Base-by-base conservation (phyloP, 768 basidiomycete genomes). In the Mycena vulgaris region DNA sequence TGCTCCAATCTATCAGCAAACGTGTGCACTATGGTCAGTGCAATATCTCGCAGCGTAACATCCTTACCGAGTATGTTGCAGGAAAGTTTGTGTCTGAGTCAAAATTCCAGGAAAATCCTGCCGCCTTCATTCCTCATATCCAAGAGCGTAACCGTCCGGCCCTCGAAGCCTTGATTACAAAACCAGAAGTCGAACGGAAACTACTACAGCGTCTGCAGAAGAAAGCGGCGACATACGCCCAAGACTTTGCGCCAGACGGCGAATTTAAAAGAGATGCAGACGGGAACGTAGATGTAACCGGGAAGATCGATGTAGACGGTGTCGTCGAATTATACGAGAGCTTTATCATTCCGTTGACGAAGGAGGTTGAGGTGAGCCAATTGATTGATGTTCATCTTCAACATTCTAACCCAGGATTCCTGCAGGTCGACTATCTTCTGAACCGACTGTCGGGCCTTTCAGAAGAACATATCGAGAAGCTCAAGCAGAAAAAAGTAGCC, bases 61-160 rank as follows among this genome's bases (percentile, higher is more conserved):
- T 14, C 23, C 48, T 28, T 31, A 45, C 42, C 19, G 49, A 49
- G 37, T 4, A 31, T 31, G 11, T 59, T 25, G 8, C 62, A 99
- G 97, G 98, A 66, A 99, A 98, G 87, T 99, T 99, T 79, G 98
- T 99, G 7, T 96, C 97, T 6, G 98, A 99, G 82, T 94, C 95
- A 30, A 99, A 99, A 79, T 99, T 99, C 84, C 79, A 87, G n/a
- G 88, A 90, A 33, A 85, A 94, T 69, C 97, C 98, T 23, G 85
- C 92, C 39, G 90, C 91, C 13, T 99, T 98, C 81, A 88, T 99
- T 65, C 96, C 97, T 0, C 96, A 97, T 81, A 99, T 99, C 76
- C 87, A 88, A 40, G 87, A 87, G 3, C 91, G 92, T 11, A 93
- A 99, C 79, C 89, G 90, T 21, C 81, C 88, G 45, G 93, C 91